Percentiles rank a stretch among this genome's conserved stretches.
These are phyloP conservation scores for Cordyceps tenuipes DNA, from an alignment of 2,329 filamentous ascomycete species.

Conservation along the genomic window DNA sequence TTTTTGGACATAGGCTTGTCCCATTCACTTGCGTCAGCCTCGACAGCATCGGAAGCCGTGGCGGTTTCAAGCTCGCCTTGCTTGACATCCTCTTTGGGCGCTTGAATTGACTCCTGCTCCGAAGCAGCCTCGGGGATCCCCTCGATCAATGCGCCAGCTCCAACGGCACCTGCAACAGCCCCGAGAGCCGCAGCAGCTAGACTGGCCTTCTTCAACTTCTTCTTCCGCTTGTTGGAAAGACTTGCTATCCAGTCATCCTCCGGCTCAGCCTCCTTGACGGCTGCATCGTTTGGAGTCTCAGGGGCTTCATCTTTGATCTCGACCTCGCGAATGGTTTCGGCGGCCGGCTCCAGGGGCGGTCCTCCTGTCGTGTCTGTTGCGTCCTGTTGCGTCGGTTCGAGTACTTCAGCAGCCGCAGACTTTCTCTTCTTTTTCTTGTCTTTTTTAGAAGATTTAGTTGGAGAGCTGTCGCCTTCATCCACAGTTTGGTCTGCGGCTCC, in stretches of 20 bases:
- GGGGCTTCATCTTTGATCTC: not conserved
- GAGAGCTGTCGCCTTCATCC: not conserved
- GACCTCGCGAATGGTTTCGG: not conserved
- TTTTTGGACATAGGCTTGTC: conserved; percentile 23
- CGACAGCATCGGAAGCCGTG: not conserved
- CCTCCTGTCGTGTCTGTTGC: not conserved
- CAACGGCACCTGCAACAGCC: not conserved
- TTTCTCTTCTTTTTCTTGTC: conserved; percentile 26
- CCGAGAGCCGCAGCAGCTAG: not conserved
- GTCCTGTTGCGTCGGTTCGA: not conserved
- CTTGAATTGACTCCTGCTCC: not conserved
- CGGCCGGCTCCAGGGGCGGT: not conserved
- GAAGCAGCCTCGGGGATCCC: not conserved
- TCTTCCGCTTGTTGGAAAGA: conserved; percentile 23
- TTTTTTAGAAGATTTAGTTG: conserved; percentile 16
- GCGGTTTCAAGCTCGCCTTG: not conserved
- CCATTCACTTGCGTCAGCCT: not conserved
- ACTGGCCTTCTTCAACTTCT: conserved; percentile 17
- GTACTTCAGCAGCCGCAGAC: conserved; percentile 7
- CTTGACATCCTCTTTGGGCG: not conserved
- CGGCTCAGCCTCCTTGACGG: not conserved
- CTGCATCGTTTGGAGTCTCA: not conserved
- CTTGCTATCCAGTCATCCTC: conserved; percentile 2
- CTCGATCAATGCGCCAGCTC: not conserved
- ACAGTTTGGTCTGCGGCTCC: not conserved